Evolutionary conservation across 495 filamentous ascomycete species (phyloP), one percentile per base, ranked within the genome.

Genomic region (Umbilicaria muhlenbergii): DNA sequence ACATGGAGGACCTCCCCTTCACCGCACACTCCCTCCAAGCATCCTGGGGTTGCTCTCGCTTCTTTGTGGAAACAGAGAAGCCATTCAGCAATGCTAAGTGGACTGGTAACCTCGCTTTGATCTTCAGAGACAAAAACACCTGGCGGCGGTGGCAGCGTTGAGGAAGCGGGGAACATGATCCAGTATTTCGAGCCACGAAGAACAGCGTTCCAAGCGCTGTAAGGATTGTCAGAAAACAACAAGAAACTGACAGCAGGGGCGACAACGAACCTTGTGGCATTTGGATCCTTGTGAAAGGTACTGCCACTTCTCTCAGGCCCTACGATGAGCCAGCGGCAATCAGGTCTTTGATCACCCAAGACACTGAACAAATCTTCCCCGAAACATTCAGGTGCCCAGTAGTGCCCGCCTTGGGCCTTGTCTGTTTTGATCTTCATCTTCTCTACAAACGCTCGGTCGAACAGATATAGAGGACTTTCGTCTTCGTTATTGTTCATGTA

Each of bases 1-100:
- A 98, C 91, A 56, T 98, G 86, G 41, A 98, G 59, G 32, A 98
- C 83, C 56, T 98, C 91, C 15, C 91, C 91, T 40, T 80, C 79
- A 42, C 63, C 59, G 57, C 91, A 98, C 32, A 96, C 73, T 0
- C 89, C 91, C 62, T 98, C 91, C 18, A 78, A 61, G 54, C 88
- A 95, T 5, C 82, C 86, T 1, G 75, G 74, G 8, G 80, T 77
- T 36, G 67, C 66, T 36, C 91, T 75, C 14, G 91, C 91, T 51
- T 88, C 81, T n/a, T 71, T 72, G 57, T 98, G 91, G 61, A 95
- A 98, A 15, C 78, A 74, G 28, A 96, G 67, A 4, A 98, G 70
- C 83, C 88, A 98, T 61, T 98, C 91, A 17, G 89, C 85, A 50
- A 98, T 94, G 59, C 86, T 94, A 1, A 95, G 74, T 7, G 91